Evolutionary conservation across 2,329 filamentous ascomycete species (phyloP), one percentile per base, ranked within the genome.

Genomic region (Incumbomyces lentus): DNA sequence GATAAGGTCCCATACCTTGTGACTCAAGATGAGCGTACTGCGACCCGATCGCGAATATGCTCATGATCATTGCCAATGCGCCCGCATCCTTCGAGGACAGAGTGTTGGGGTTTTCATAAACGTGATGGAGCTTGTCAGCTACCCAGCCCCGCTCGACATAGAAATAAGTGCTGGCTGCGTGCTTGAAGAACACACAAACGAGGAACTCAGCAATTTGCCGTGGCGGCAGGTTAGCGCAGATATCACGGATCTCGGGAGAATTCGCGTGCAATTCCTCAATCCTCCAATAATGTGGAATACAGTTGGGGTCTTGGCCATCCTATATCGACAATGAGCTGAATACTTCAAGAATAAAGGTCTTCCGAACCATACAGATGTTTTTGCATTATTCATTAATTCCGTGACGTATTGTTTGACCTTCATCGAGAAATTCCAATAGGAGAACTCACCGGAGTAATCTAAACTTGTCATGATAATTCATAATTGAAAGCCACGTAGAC

Each of bases 361-460:
- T 8, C 8, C 8, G 6, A 18, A 32, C 18, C 19, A 18, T 56
- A 54, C 31, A 33, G 63, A 61, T 8, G 59, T 59, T 5, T 62
- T 59, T 2, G 57, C 59, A 40, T 64, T 62, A 6, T 26, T 18
- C 61, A 67, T 66, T 63, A 63, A 65, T 43, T 66, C 64, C 34
- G 68, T 65, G 11, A 68, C 67, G 35, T 68, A 66, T 34, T 61
- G 60, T 37, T 64, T 58, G 35, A 69, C 65, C 42, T 67, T 64
- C 60, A 64, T 63, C 2, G 66, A 68, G 45, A 69, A 69, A 44
- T 66, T 69, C 46, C 68, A 55, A 43, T 69, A 68, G 7, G 64
- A 68, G 44, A 68, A 68, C 49, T 69, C 67, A 16, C 67, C 67
- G 2, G 67, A 69, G 51, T 69, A 69, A 49, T 69, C 65, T 26